A percentile compares a stretch with the other conserved stretches of the same genome.
These are phyloP conservation scores for Eurotiales sp. DNA, from an alignment of 2,329 filamentous ascomycete genomes.

Conservation along the genomic window DNA sequence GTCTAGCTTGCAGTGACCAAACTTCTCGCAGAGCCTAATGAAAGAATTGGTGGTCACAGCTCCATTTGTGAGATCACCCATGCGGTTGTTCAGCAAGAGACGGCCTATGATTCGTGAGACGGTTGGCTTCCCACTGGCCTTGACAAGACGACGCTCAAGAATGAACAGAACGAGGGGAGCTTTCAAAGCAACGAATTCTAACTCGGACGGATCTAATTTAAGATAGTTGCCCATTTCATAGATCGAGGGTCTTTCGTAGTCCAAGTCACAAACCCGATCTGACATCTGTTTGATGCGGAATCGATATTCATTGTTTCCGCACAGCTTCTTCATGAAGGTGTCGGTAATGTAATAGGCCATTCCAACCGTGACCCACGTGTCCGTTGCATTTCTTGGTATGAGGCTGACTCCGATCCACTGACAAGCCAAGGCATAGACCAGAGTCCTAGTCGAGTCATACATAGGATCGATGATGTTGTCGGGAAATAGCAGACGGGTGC, in stretches of 20 bases:
- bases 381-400: slow-evolving; percentile 72
- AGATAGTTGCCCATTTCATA: slow-evolving; percentile 74
- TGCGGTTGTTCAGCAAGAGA: slow-evolving; percentile 81
- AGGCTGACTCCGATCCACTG: slow-evolving; percentile 96
- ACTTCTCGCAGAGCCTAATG: slow-evolving; percentile 78
- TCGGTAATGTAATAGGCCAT: slow-evolving; percentile 95
- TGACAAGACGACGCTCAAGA: slow-evolving; percentile 83
- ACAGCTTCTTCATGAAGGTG: slow-evolving; percentile 82
- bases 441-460: slow-evolving; percentile 71
- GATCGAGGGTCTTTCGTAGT: slow-evolving; percentile 77
- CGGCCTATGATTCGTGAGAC: slow-evolving; percentile 81
- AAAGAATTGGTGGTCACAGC: slow-evolving; percentile 74
- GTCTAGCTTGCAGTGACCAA: slow-evolving; percentile 81
- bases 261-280: slow-evolving; percentile 75
- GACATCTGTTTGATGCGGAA: slow-evolving; percentile 83
- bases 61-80: slow-evolving; percentile 67
- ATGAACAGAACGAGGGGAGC: slow-evolving; percentile 89
- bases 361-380: slow-evolving; percentile 86
- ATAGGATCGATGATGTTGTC: slow-evolving; percentile 82
- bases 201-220: slow-evolving; percentile 76
- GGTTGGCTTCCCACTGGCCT: slow-evolving; percentile 79
- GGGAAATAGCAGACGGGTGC: slow-evolving; percentile 77
- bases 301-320: slow-evolving; percentile 90
- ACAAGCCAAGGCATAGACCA: slow-evolving; percentile 79
- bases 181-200: slow-evolving; percentile 87